Evolutionary conservation across 139 green algal genomes (phyloP).

Genomic region (Micromonas commoda): DNA sequence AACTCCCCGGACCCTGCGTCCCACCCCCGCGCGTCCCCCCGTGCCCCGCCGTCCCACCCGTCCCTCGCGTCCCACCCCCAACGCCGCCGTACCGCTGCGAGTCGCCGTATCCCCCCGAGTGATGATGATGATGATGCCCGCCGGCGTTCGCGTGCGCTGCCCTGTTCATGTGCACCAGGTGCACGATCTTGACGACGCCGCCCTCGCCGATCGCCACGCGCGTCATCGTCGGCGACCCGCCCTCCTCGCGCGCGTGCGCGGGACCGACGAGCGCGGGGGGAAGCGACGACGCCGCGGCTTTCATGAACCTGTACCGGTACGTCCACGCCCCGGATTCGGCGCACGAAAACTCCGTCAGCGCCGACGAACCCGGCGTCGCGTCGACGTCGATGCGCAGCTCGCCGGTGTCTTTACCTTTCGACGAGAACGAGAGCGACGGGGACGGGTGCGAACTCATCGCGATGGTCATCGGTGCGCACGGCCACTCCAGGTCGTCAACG

Average conservation of each 20-base stretch:
- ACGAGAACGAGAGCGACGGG: not conserved
- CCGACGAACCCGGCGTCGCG: not conserved
- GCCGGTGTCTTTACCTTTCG: not conserved
- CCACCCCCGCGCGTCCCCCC: not conserved
- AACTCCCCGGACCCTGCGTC: not conserved
- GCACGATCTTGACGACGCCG: constrained; percentile 10
- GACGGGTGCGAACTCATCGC: not conserved
- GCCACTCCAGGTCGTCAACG: constrained; percentile 22
- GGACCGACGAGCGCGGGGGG: not conserved
- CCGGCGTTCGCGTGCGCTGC: too few species aligned
- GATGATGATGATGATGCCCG: not conserved
- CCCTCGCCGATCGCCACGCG: not conserved
- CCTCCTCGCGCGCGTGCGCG: not conserved
- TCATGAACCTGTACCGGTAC: constrained; percentile 15
- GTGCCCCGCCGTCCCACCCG: not conserved
- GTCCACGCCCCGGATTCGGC: not conserved
- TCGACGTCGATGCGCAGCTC: constrained; percentile 14
- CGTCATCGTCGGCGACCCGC: not conserved
- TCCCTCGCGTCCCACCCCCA: not conserved
- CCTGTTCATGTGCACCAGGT: constrained; percentile 19
- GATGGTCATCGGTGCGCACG: not conserved
- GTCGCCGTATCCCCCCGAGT: not conserved
- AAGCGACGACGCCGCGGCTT: not conserved
- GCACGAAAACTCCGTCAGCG: constrained; percentile 12
- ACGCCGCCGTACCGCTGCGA: not conserved